Conservation (phyloP, 2,329 filamentous ascomycete species). For the Claviceps purpurea region DNA sequence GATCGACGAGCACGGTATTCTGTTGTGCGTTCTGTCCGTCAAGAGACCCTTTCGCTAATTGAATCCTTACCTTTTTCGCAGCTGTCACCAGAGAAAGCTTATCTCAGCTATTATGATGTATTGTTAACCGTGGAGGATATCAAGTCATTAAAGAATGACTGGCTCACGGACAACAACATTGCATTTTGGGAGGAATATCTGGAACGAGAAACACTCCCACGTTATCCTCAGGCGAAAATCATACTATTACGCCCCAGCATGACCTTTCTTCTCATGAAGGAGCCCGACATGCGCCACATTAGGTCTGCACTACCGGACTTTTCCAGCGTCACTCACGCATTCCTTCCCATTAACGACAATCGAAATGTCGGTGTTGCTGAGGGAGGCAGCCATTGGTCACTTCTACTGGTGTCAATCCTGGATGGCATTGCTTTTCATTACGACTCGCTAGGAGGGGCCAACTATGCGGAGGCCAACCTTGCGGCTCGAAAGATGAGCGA, state of each 20-base stretch:
- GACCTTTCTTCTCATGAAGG: conserved; percentile 81
- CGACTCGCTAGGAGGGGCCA: conserved; percentile 68
- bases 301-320: conserved; percentile 70
- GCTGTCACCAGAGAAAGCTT: conserved; percentile 30
- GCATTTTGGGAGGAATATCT: conserved; percentile 97
- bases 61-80: conserved; percentile 18
- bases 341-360: conserved; percentile 89
- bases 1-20: too few relatives aligned
- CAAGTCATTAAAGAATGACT: conserved; percentile 77
- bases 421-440: conserved; percentile 95
- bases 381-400: conserved; percentile 86
- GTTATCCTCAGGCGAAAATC: conserved; percentile 74
- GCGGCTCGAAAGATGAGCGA: conserved; percentile 56
- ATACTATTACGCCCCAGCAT: conserved; percentile 84
- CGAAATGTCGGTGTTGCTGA: conserved; percentile 64
- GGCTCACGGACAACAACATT: conserved; percentile 96
- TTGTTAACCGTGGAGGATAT: conserved; percentile 72
- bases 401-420: conserved; percentile 76
- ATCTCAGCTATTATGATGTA: conserved; percentile 29
- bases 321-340: conserved; percentile 71
- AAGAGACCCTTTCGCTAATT: neutral
- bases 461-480: conserved; percentile 58
- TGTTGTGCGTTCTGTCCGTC: neutral
- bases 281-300: conserved; percentile 39
- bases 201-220: conserved; percentile 72